Evolutionary conservation across 1,284 basidiomycete genomes (phyloP).

Genomic region (Hypsizygus ulmarius): DNA sequence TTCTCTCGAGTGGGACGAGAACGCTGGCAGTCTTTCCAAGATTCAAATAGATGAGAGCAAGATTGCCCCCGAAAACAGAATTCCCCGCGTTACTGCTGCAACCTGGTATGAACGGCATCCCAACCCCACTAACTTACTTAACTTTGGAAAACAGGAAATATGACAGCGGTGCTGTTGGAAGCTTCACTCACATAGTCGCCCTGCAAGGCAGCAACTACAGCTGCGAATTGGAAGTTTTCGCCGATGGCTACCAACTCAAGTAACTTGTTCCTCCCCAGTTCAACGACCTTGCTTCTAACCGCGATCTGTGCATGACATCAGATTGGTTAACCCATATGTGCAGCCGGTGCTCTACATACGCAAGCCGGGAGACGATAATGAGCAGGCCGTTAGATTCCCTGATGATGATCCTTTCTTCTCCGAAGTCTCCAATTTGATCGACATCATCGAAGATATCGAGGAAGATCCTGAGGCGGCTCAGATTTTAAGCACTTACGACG

Average conservation of each 20-base stretch:
- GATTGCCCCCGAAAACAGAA: slow-evolving; percentile 76
- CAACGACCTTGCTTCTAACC: slow-evolving; percentile 7
- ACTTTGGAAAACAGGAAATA: slow-evolving; percentile 68
- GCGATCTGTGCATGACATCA: slow-evolving; percentile 25
- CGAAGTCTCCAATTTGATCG: slow-evolving; percentile 83
- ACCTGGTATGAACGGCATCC: slow-evolving; percentile 54
- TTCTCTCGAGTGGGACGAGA: slow-evolving; percentile 89
- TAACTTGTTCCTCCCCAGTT: slow-evolving; percentile 27
- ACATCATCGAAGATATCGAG: slow-evolving; percentile 79
- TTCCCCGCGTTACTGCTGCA: slow-evolving; percentile 77
- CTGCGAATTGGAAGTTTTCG: slow-evolving; percentile 90
- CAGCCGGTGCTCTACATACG: slow-evolving; percentile 84
- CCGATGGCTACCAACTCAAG: slow-evolving; percentile 85
- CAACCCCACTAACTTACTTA: not conserved
- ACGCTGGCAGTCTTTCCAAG: slow-evolving; percentile 83
- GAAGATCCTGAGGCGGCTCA: slow-evolving; percentile 65
- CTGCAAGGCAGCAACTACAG: slow-evolving; percentile 90
- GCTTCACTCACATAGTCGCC: slow-evolving; percentile 83
- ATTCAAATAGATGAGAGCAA: slow-evolving; percentile 78
- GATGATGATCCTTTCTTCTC: slow-evolving; percentile 94
- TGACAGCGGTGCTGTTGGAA: slow-evolving; percentile 87
- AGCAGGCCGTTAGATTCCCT: slow-evolving; percentile 72
- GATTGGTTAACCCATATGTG: slow-evolving; percentile 86
- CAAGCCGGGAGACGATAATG: slow-evolving; percentile 80
- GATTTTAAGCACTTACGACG: slow-evolving; percentile 76